Percentiles rank a stretch among this genome's conserved stretches.
Conservation (phyloP, 306 rosid genomes). For the Cucurbita moschata region DNA sequence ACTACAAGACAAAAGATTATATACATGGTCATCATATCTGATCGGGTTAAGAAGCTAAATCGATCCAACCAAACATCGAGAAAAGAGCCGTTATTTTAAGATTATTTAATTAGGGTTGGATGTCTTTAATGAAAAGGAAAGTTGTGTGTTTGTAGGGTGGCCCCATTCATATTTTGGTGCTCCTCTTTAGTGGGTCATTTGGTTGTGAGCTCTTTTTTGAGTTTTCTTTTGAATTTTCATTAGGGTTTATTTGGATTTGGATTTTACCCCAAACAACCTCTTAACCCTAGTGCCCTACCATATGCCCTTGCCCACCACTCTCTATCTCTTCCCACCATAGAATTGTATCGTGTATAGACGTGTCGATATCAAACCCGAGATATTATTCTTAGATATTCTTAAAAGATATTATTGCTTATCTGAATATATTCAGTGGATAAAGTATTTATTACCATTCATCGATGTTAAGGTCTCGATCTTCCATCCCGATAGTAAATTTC, state of each 20-base stretch:
- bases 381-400: not conserved
- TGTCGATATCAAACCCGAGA: not conserved
- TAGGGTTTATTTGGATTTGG: not conserved
- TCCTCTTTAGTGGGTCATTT: not conserved
- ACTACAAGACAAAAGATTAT: not conserved
- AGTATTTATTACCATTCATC: not conserved
- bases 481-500: too few relatives aligned
- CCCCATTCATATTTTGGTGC: not conserved
- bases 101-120: not conserved
- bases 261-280: not conserved
- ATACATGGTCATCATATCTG: too few relatives aligned
- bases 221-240: not conserved
- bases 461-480: too few relatives aligned
- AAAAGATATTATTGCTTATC: not conserved
- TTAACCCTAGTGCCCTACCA: not conserved
- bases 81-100: not conserved
- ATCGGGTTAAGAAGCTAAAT: too few relatives aligned
- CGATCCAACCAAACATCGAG: not conserved
- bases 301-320: not conserved
- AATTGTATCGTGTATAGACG: not conserved
- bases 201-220: not conserved
- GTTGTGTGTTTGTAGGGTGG: not conserved
- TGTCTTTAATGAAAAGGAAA: not conserved
- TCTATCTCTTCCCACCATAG: not conserved
- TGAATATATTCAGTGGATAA: too few relatives aligned